These are phyloP conservation scores for Priceomyces medius DNA, from an alignment of 805 yeast genomes.

Conservation along the genomic window DNA sequence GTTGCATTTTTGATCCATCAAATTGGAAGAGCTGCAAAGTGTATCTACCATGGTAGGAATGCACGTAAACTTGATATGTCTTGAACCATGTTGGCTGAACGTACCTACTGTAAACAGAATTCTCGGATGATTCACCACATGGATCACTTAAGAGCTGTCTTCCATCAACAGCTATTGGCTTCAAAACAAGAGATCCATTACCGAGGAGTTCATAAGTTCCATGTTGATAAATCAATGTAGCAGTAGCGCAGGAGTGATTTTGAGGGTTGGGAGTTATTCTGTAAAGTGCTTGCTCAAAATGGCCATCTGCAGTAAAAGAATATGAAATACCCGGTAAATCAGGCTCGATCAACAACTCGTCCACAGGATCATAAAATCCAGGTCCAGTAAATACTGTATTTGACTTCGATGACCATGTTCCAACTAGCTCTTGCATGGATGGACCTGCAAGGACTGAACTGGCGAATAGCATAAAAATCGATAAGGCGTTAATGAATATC, in stretches of 20 bases:
- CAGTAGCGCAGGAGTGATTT: conserved; percentile 81
- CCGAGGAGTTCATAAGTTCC: conserved; percentile 66
- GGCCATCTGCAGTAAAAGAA: conserved; percentile 91
- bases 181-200: conserved; percentile 68
- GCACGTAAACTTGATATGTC: conserved; percentile 59
- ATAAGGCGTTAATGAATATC: conserved; percentile 7
- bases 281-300: conserved; percentile 85
- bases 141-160: conserved; percentile 89
- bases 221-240: conserved; percentile 83
- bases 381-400: conserved; percentile 97
- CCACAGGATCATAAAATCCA: conserved; percentile 92
- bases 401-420: conserved; percentile 95
- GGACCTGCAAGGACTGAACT: conserved; percentile 28
- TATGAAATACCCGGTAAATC: conserved; percentile 91
- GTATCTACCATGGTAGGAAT: conserved; percentile 81
- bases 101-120: conserved; percentile 69
- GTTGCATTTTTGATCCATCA: conserved; percentile 80
- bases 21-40: conserved; percentile 70
- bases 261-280: conserved; percentile 68
- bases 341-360: conserved; percentile 92
- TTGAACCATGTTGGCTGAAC: conserved; percentile 61
- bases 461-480: conserved; percentile 4
- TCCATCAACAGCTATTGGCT: conserved; percentile 85
- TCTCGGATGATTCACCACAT: conserved; percentile 51
- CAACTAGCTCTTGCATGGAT: conserved; percentile 53